Evolutionary conservation across 495 filamentous ascomycete species (phyloP), one percentile per base, ranked within the genome.

Genomic region (Bathelium albidoporum): DNA sequence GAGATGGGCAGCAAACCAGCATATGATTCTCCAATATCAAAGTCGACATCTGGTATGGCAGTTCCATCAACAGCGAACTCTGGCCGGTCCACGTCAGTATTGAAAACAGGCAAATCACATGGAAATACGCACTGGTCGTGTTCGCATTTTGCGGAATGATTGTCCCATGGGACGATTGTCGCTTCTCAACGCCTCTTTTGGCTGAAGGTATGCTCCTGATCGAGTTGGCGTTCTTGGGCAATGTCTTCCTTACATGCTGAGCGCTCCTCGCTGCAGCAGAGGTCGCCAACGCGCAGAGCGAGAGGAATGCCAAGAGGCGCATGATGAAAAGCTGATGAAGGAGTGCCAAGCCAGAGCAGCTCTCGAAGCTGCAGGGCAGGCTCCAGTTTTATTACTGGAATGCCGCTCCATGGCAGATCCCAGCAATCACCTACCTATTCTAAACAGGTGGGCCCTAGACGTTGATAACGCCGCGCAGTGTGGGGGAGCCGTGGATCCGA

Each of bases 21-120:
- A 44, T 77, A 77, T 20, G 65, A 70, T 65, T 77, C 75, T 55
- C 75, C 75, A 59, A 77, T 73, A 61, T 76, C 69, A 61, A 77
- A 77, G 61, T 74, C 65, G 16, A 77, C 74, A 31, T 74, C 68
- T 1, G 75, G 75, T 20, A 77, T 69, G 10, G 60, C 71, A 1
- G 70, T 68, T n/a, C 75, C 75, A 62, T 77, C 66, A 12, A 77
- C 74, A 11, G 62, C 68, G 59, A 70, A 77, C 43, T 73, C 73
- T 55, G 16, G 49, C 20, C 9, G 20, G 0, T 24, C 24, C 16
- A 0, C 2, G 11, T 55, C 29, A 55, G 49, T 24, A 14, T 72
- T 26, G 1, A 22, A 2, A n/a, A 31, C 0, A n/a, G 18, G n/a
- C 20, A 29, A 20, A 32, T 28, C 26, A 2, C 31, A 18, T 3